A percentile compares a stretch with the other conserved stretches of the same genome.
Evolutionary conservation across 345 rosid species (phyloP).

Genomic region (Acer campestre): DNA sequence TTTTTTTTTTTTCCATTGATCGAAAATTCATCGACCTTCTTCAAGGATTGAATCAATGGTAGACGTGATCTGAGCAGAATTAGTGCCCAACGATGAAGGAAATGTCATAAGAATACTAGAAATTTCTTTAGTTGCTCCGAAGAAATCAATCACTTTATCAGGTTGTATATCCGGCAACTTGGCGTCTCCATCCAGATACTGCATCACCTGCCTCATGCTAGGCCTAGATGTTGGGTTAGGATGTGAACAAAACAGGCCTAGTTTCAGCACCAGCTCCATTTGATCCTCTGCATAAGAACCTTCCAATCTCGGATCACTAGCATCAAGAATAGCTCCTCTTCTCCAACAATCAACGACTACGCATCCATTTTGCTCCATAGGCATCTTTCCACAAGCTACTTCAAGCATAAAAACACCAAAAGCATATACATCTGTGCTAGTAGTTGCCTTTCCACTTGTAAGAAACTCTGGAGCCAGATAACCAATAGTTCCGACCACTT

Average conservation of each 20-base stretch:
- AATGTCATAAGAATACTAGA: not conserved
- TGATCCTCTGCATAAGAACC: constrained; percentile 30
- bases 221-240: constrained; percentile 26
- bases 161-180: constrained; percentile 9
- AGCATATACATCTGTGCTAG: constrained; percentile 39
- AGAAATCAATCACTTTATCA: not conserved
- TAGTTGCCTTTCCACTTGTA: constrained; percentile 33
- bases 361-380: constrained; percentile 33
- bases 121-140: constrained; percentile 23
- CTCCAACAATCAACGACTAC: constrained; percentile 24
- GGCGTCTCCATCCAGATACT: constrained; percentile 36
- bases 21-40: constrained; percentile 20
- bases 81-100: not conserved
- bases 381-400: constrained; percentile 48
- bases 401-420: constrained; percentile 54
- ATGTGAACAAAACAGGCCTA: constrained; percentile 35
- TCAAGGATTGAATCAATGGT: constrained; percentile 28
- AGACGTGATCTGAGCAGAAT: constrained; percentile 24
- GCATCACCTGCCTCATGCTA: constrained; percentile 21
- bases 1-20: too few species aligned
- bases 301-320: constrained; percentile 16
- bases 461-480: constrained; percentile 44
- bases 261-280: constrained; percentile 30
- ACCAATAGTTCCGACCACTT: constrained; percentile 48
- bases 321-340: constrained; percentile 22